A percentile compares a stretch with the other conserved stretches of the same genome.
phyloP scores from a whole-genome alignment of 495 filamentous ascomycete genomes.

The Echria macrotheca region DNA sequence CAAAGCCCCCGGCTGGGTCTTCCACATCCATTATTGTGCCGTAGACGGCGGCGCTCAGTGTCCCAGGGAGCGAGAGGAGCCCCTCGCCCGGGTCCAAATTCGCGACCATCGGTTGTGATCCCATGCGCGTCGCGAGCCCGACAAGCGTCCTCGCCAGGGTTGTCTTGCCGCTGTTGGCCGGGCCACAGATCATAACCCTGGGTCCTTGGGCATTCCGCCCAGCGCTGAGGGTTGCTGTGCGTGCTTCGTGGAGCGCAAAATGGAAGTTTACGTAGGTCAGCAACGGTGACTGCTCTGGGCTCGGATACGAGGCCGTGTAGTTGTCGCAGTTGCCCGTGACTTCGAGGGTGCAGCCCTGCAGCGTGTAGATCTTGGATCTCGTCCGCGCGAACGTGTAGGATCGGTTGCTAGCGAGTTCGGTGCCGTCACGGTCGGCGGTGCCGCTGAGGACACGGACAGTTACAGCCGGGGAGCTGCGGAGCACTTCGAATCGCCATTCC shows the following conservation, averaged over 20 bases:
- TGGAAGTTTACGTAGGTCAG: constrained; percentile 79
- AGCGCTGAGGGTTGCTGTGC: constrained; percentile 42
- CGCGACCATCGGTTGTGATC: constrained; percentile 73
- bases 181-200: constrained; percentile 77
- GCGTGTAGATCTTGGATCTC: constrained; percentile 85
- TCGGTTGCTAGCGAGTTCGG: constrained; percentile 77
- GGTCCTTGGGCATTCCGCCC: constrained; percentile 49
- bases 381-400: constrained; percentile 76
- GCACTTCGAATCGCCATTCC: constrained; percentile 93
- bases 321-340: constrained; percentile 47
- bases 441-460: constrained; percentile 59
- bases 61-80: constrained; percentile 79
- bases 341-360: constrained; percentile 82
- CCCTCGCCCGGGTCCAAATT: constrained; percentile 85
- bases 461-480: constrained; percentile 44
- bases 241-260: constrained; percentile 67
- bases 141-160: constrained; percentile 76
- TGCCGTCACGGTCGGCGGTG: constrained; percentile 92
- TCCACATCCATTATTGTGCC: constrained; percentile 75
- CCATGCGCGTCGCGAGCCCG: constrained; percentile 71
- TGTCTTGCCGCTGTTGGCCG: constrained; percentile 78
- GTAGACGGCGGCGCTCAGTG: constrained; percentile 76
- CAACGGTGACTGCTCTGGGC: constrained; percentile 87
- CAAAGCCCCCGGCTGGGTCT: constrained; percentile 72
- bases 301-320: constrained; percentile 46